phyloP scores from a whole-genome alignment of 2,329 filamentous ascomycete species.

The Aspergillus melleus region DNA sequence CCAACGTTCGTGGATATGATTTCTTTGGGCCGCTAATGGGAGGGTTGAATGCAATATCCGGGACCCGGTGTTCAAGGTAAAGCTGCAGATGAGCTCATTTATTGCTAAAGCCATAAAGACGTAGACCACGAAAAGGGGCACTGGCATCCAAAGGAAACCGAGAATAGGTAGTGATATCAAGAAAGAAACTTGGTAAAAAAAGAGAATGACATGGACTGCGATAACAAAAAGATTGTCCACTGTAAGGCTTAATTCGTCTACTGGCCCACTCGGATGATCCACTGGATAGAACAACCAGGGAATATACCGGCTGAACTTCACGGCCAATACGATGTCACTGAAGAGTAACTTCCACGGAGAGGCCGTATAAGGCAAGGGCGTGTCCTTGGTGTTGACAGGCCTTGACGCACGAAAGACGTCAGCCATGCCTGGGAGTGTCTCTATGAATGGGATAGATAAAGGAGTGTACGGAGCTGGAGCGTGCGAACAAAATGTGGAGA shows the following conservation, averaged over 20 bases:
- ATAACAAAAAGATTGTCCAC: conserved; percentile 58
- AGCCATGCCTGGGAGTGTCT: background rate
- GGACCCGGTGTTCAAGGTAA: conserved; percentile 45
- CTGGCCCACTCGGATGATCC: conserved; percentile 50
- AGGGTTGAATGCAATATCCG: conserved; percentile 47
- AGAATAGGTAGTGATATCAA: conserved; percentile 57
- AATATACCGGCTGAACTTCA: conserved; percentile 35
- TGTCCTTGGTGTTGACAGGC: conserved; percentile 6
- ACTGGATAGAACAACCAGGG: conserved; percentile 64
- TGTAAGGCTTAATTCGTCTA: conserved; percentile 66
- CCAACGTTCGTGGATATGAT: conserved; percentile 67
- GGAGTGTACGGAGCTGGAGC: background rate
- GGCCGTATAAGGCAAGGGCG: conserved; percentile 38
- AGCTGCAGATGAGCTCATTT: conserved; percentile 31
- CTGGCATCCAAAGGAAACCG: conserved; percentile 47
- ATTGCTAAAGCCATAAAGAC: conserved; percentile 26
- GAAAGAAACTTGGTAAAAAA: conserved; percentile 62
- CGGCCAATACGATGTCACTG: conserved; percentile 37
- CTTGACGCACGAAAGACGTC: background rate
- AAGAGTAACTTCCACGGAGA: conserved; percentile 41
- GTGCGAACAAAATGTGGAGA: background rate
- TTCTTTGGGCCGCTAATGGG: conserved; percentile 29
- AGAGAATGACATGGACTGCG: conserved; percentile 56
- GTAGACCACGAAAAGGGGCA: conserved; percentile 29
- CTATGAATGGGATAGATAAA: background rate